Conservation (phyloP, 2,329 filamentous ascomycete species). For the Colletotrichum sp. region DNA sequence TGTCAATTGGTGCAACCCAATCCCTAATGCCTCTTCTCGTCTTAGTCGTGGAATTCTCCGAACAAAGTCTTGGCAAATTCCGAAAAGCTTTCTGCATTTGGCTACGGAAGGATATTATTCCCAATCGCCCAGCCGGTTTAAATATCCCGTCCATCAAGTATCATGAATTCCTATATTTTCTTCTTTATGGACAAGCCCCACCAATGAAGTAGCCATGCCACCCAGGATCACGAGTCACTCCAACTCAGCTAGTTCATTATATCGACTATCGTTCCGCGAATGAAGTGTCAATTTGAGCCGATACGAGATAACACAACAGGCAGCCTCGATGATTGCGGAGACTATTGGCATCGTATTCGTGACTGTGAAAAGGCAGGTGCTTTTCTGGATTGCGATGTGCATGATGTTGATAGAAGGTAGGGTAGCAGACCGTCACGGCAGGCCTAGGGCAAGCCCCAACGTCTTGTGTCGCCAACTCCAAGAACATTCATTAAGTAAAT, state of each 20-base stretch:
- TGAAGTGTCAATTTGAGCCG: background rate
- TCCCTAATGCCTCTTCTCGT: background rate
- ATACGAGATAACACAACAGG: background rate
- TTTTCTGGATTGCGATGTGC: background rate
- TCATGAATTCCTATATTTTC: background rate
- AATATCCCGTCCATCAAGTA: background rate
- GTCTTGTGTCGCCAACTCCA: background rate
- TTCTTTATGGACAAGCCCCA: background rate
- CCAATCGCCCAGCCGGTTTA: background rate
- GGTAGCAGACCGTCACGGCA: background rate
- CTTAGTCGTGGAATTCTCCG: background rate
- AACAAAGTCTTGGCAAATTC: background rate
- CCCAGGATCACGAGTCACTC: background rate
- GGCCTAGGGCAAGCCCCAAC: background rate
- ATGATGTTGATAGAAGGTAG: background rate
- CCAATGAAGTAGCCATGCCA: background rate
- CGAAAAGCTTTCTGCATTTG: background rate
- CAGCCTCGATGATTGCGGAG: background rate
- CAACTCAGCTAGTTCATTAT: background rate
- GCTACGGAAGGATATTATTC: background rate
- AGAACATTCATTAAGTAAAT: accelerated
- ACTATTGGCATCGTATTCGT: background rate
- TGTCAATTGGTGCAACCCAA: background rate
- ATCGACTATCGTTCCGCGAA: background rate
- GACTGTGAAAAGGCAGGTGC: background rate